Percentiles rank a stretch among this genome's conserved stretches.
phyloP scores from a whole-genome alignment of 2,329 filamentous ascomycete species.

The Sarocladiaceae sp. region DNA sequence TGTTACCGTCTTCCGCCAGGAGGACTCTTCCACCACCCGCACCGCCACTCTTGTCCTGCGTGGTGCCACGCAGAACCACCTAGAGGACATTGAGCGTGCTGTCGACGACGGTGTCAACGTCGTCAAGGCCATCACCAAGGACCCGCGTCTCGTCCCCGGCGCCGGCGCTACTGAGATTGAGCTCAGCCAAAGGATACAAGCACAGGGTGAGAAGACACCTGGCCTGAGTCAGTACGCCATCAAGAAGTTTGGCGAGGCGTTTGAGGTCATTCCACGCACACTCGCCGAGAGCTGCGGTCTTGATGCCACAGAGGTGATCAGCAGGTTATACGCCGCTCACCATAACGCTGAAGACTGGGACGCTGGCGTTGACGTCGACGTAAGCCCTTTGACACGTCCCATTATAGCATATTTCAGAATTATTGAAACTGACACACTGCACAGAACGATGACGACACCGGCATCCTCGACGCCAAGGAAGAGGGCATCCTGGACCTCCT shows the following conservation, averaged over 20 bases:
- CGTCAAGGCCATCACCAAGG: conserved; percentile 95
- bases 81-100: conserved; percentile 93
- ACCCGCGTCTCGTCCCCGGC: conserved; percentile 83
- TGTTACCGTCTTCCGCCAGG: conserved; percentile 97
- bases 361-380: conserved; percentile 89
- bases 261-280: conserved; percentile 91
- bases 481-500: conserved; percentile 89
- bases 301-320: conserved; percentile 94
- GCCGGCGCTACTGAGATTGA: conserved; percentile 93
- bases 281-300: conserved; percentile 92
- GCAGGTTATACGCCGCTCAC: conserved; percentile 87
- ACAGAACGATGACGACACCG: conserved; percentile 69
- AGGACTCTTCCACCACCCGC: conserved; percentile 74
- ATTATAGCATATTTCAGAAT: neutral
- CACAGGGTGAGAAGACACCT: conserved; percentile 84
- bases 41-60: conserved; percentile 92
- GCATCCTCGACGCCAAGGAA: conserved; percentile 77
- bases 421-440: conserved; percentile 15
- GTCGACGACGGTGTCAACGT: conserved; percentile 98
- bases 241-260: conserved; percentile 94
- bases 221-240: conserved; percentile 94
- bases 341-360: conserved; percentile 83
- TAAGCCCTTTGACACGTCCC: conserved; percentile 26
- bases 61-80: conserved; percentile 94
- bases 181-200: conserved; percentile 85